phyloP scores from a whole-genome alignment of 805 yeast genomes.

The Teunomyces aglyptinius region DNA sequence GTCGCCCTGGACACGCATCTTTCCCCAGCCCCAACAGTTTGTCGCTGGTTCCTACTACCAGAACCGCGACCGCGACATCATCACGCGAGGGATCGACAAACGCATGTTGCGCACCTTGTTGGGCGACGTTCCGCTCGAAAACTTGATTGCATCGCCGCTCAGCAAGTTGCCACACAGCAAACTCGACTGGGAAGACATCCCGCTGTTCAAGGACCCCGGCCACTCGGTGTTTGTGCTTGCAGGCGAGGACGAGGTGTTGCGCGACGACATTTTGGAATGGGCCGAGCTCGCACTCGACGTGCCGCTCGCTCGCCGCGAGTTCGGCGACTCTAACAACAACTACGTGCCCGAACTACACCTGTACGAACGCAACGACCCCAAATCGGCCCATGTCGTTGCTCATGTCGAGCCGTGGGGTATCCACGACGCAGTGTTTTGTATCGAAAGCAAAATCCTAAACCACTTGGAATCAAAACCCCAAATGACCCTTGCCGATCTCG shows the following conservation, averaged over 20 bases:
- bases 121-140: constrained; percentile 12
- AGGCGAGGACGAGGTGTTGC: constrained; percentile 43
- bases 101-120: constrained; percentile 1
- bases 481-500: constrained; percentile 6
- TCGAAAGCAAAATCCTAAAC: constrained; percentile 23
- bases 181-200: constrained; percentile 33
- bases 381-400: constrained; percentile 20
- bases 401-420: constrained; percentile 38
- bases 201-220: constrained; percentile 26
- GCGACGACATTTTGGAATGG: constrained; percentile 41
- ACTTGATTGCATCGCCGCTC: constrained; percentile 25
- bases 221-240: constrained; percentile 28
- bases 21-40: constrained; percentile 18
- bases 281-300: constrained; percentile 28
- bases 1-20: constrained; percentile 40
- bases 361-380: constrained; percentile 16
- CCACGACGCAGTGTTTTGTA: constrained; percentile 29
- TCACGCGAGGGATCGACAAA: constrained; percentile 2
- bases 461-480: constrained; percentile 10
- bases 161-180: constrained; percentile 18
- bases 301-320: constrained; percentile 20
- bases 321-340: constrained; percentile 25
- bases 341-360: constrained; percentile 18
- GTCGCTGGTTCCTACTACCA: constrained; percentile 36
- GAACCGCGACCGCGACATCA: constrained; percentile 16